Evolutionary conservation across 805 yeast genomes (phyloP).

Genomic region (Isabelozyma gotoi): DNA sequence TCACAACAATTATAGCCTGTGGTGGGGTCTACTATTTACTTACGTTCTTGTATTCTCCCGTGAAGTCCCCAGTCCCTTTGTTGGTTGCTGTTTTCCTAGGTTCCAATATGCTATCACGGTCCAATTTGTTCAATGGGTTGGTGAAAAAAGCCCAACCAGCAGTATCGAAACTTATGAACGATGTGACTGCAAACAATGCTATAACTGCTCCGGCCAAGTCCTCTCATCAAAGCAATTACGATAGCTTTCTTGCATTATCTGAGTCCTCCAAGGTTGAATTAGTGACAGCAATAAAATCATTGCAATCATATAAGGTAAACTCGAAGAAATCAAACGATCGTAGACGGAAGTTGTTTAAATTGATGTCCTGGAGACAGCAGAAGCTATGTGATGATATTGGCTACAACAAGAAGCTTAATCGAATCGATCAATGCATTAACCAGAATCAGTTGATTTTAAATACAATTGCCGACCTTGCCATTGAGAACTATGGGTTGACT

Average conservation of each 20-base stretch:
- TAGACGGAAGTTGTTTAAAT: constrained; percentile 41
- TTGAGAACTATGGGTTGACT: constrained; percentile 46
- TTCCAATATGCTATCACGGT: constrained; percentile 30
- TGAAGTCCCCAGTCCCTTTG: constrained; percentile 25
- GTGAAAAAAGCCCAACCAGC: background rate
- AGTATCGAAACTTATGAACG: background rate
- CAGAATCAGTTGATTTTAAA: constrained; percentile 49
- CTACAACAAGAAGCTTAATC: constrained; percentile 51
- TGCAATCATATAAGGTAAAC: constrained; percentile 42
- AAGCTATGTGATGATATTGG: constrained; percentile 51
- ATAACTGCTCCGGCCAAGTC: background rate
- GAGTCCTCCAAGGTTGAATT: constrained; percentile 27
- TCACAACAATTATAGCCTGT: constrained; percentile 13
- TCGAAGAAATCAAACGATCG: constrained; percentile 46
- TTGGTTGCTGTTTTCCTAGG: constrained; percentile 28
- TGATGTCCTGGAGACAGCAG: constrained; percentile 58
- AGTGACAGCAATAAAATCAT: constrained; percentile 45
- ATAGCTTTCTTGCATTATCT: constrained; percentile 12
- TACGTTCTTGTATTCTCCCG: constrained; percentile 9
- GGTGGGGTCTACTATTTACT: constrained; percentile 19
- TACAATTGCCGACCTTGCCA: constrained; percentile 43
- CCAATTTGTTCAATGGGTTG: background rate
- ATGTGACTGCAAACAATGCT: background rate
- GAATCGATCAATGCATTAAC: constrained; percentile 46
- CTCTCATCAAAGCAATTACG: constrained; percentile 5